phyloP scores from a whole-genome alignment of 139 green algal species.

The Chlamydomonas sp. region DNA sequence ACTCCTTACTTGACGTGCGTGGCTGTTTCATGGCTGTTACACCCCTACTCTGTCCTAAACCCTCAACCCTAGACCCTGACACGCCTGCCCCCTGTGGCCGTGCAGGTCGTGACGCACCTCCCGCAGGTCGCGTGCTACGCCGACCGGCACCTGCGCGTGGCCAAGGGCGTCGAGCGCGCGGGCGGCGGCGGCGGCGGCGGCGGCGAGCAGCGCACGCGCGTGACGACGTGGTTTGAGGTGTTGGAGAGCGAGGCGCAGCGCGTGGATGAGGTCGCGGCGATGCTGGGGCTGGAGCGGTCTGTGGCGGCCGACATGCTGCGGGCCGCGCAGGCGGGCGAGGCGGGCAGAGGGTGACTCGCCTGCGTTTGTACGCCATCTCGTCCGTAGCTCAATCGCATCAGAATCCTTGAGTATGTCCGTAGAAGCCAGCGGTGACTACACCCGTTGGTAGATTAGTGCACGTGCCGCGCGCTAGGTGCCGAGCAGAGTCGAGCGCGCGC shows the following conservation, averaged over 20 bases:
- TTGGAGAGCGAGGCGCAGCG: conserved; percentile 34
- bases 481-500: too few species aligned
- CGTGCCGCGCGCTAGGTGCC: too few species aligned
- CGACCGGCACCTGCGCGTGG: conserved; percentile 55
- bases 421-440: too few species aligned
- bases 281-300: too few species aligned
- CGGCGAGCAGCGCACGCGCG: too few species aligned
- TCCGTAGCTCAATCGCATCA: too few species aligned
- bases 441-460: too few species aligned
- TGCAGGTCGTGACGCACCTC: conserved; percentile 4
- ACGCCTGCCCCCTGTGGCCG: not conserved
- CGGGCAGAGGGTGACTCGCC: too few species aligned
- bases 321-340: too few species aligned
- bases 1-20: not conserved
- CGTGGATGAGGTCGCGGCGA: conserved; percentile 54
- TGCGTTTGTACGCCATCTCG: too few species aligned
- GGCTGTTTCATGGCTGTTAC: not conserved
- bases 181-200: not conserved
- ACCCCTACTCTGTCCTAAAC: not conserved
- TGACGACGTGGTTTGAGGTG: conserved; percentile 39
- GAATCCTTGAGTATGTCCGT: too few species aligned
- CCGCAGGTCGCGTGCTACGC: conserved; percentile 68
- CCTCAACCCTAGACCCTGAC: not conserved
- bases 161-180: not conserved
- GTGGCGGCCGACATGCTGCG: too few species aligned